Percentiles rank a stretch among this genome's conserved stretches.
Evolutionary conservation across 345 rosid species (phyloP).

Genomic region (Arabis hirsuta): DNA sequence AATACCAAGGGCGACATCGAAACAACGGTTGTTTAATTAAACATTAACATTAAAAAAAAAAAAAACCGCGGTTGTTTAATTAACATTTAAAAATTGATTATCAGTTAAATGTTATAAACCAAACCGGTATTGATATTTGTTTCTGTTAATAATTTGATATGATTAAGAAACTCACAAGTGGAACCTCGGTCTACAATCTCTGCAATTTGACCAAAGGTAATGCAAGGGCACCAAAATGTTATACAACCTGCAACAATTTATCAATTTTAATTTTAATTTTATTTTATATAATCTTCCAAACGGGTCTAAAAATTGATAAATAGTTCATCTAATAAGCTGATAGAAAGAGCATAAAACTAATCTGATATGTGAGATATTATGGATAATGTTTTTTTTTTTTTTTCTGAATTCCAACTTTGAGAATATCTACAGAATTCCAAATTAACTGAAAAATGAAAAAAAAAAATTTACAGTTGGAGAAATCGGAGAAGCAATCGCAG

Average conservation of each 20-base stretch:
- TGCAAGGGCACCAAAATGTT: constrained; percentile 73
- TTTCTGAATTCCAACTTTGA: background rate
- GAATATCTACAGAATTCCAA: background rate
- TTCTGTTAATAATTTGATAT: background rate
- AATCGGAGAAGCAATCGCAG: constrained; percentile 47
- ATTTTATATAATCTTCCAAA: background rate
- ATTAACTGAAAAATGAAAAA: constrained; percentile 4
- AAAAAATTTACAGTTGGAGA: constrained; percentile 31
- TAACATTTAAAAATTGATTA: no score
- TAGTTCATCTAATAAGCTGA: background rate
- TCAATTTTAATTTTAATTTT: background rate
- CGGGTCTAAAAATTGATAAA: background rate
- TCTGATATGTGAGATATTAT: background rate
- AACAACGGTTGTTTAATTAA: no score
- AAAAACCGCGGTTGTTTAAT: no score
- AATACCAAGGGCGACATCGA: no score
- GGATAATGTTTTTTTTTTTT: background rate
- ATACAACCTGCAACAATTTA: constrained; percentile 51
- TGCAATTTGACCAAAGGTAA: constrained; percentile 66
- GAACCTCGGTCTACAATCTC: constrained; percentile 73
- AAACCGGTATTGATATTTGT: background rate
- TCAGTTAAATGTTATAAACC: background rate
- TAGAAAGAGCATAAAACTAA: background rate
- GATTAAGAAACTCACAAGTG: constrained; percentile 42
- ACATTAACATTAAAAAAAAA: no score